Base-by-base conservation (phyloP, 2,329 filamentous ascomycete species). In the Ramichloridium luteum region DNA sequence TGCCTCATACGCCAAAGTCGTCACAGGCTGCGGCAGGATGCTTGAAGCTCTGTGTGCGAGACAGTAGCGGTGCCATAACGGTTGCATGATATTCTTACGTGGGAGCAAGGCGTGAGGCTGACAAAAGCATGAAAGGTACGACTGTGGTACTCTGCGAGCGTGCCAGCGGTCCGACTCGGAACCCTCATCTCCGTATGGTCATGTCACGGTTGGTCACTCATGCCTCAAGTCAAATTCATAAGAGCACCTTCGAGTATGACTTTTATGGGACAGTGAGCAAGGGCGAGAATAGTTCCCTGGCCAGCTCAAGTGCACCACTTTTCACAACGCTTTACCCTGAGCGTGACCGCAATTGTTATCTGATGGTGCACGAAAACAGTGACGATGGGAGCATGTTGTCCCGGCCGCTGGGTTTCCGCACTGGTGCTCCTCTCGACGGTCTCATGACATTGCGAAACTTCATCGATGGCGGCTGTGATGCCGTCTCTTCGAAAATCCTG, bases 251-350 rank as follows among this genome's bases (percentile, higher is more conserved):
- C 5, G n/a, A 2, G 12, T 9, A 4, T 5, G 11, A 6, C 11
- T 12, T 9, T 3, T 25, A n/a, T n/a, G n/a, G 28, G 6, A 9
- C 28, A 52, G 58, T 74, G 27, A 62, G 63, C n/a, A 58, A 63
- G 23, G 55, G 59, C 11, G 59, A 62, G n/a, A 53, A 57, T 16
- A 54, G 53, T 2, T 50, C 45, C 4, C 49, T 65, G 8, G 55
- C 59, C 1, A 56, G 54, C 10, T 55, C 57, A 0, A 58, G 51
- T 25, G 69, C 68, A 31, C 59, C 62, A 2, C 51, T 68, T 13
- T 65, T 65, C 31, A 66, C 67, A 0, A 68, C 64, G n/a, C 61
- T 77, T 16, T 74, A 73, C 32, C 72, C 71, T 0, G 68, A 71
- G 25, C 61, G 68, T 5, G 63, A 71, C 33, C 61, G 61, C 5